phyloP scores from a whole-genome alignment of 441 rosid species.

The Rhodomyrtus psidioides region DNA sequence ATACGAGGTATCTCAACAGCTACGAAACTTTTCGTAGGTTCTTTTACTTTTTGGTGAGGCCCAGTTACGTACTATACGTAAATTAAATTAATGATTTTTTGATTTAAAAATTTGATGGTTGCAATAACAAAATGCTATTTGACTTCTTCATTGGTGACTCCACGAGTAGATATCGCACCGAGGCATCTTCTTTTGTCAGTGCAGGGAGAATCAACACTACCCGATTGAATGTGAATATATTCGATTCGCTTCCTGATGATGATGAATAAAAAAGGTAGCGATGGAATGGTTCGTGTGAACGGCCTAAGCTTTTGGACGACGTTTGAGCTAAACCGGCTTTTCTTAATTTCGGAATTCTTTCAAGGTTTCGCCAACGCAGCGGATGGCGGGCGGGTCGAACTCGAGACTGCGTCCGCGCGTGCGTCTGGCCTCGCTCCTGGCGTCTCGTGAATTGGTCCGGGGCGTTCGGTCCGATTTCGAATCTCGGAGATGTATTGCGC shows the following conservation, averaged over 20 bases:
- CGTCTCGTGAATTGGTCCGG: accelerated
- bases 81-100: not conserved
- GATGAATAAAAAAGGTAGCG: not conserved
- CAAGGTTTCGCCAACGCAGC: not conserved
- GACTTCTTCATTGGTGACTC: not conserved
- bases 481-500: not conserved
- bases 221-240: not conserved
- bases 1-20: not conserved
- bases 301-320: not conserved
- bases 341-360: not conserved
- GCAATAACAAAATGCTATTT: not conserved
- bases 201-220: not conserved
- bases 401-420: not conserved
- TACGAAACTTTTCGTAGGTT: not conserved
- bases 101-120: not conserved
- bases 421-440: not conserved
- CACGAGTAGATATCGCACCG: not conserved
- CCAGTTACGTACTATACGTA: not conserved
- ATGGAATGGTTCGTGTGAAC: not conserved
- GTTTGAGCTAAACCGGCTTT: not conserved
- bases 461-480: not conserved
- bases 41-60: not conserved
- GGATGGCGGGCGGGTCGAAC: too few relatives aligned
- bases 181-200: not conserved
- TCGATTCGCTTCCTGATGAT: not conserved